Percentiles rank a stretch among this genome's conserved stretches.
Conservation (phyloP, 2,329 filamentous ascomycete species). For the Fusarium clavum region DNA sequence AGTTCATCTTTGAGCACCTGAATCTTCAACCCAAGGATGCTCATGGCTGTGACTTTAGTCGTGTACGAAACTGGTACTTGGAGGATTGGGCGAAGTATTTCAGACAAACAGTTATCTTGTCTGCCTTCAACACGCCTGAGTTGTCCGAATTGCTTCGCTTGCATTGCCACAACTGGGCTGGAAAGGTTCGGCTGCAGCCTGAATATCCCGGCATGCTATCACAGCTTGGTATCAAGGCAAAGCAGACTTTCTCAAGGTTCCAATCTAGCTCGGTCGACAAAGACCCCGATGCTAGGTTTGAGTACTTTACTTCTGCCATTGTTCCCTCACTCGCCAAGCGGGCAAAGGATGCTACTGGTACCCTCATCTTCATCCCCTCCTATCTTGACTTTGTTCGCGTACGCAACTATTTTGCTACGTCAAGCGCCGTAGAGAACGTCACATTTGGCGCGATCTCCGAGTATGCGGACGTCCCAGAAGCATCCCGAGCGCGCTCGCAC, state of each 20-base stretch:
- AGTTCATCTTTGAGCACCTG: slow-evolving; percentile 90
- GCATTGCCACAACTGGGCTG: slow-evolving; percentile 83
- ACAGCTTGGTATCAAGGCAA: slow-evolving; percentile 75
- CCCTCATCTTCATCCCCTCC: slow-evolving; percentile 88
- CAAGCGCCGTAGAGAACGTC: slow-evolving; percentile 63
- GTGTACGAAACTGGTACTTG: slow-evolving; percentile 92
- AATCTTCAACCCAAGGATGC: slow-evolving; percentile 90
- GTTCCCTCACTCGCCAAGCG: slow-evolving; percentile 79
- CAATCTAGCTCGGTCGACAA: slow-evolving; percentile 74
- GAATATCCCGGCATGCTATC: slow-evolving; percentile 79
- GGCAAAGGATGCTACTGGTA: slow-evolving; percentile 72
- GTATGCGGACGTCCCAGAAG: slow-evolving; percentile 82
- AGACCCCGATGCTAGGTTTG: slow-evolving; percentile 90
- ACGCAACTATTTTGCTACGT: slow-evolving; percentile 89
- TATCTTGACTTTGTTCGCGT: slow-evolving; percentile 96
- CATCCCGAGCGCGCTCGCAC: slow-evolving; percentile 85
- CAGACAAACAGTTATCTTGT: slow-evolving; percentile 86
- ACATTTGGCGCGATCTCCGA: slow-evolving; percentile 85
- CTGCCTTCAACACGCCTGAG: slow-evolving; percentile 88
- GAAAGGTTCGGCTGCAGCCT: slow-evolving; percentile 79
- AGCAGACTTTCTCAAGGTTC: slow-evolving; percentile 92
- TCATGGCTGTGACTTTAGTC: slow-evolving; percentile 93
- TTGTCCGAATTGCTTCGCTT: slow-evolving; percentile 82
- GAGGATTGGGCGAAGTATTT: slow-evolving; percentile 83
- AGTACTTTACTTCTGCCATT: slow-evolving; percentile 87